Base-by-base conservation (phyloP, 257 asterid species). In the Rhazya stricta region DNA sequence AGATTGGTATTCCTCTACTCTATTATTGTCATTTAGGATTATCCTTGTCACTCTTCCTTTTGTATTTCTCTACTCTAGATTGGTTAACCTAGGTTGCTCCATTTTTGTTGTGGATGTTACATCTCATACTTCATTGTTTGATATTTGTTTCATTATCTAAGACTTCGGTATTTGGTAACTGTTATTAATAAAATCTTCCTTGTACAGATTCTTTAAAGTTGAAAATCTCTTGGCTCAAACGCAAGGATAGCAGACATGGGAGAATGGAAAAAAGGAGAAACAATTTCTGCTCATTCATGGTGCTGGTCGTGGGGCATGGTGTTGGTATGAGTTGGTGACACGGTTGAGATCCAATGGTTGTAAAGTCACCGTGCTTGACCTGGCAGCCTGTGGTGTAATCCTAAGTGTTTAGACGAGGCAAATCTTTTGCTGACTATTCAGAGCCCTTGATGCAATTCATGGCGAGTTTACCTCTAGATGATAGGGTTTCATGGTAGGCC, bases 241-340 rank as follows among this genome's bases (percentile, higher is more conserved):
- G 0, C 34, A 62, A 62, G n/a, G 9, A 62, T 21, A 62, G 43
- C 66, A 37, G 5, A 36, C 18, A n/a, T n/a, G 13, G 25, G 66
- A 60, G 34, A 60, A 9, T 29, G 39, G 16, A 15, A 29, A 62
- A 2, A 11, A 62, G 11, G 18, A 74, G 61, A 74, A 57, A 53
- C 79, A 67, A 65, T 81, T 85, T 66, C 84, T 83, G 73, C 56
- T 81, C 71, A 83, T 84, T 41, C 87, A 87, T 6, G 89, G 90
- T 21, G 84, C 86, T 6, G 79, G 87, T 71, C 87, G 79, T 12
- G 88, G 87, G 5, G 88, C 88, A 3, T 83, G 89, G 86, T 85
- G 86, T 78, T 85, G 89, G 88, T 83, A 83, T 73, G 83, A 72
- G 72, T 85, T 83, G 74, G 83, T 41, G 45, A 51, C 83, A 23